Evolutionary conservation across 257 asterid genomes (phyloP), one percentile per base, ranked within the genome.

Genomic region (Solanum virginianum): DNA sequence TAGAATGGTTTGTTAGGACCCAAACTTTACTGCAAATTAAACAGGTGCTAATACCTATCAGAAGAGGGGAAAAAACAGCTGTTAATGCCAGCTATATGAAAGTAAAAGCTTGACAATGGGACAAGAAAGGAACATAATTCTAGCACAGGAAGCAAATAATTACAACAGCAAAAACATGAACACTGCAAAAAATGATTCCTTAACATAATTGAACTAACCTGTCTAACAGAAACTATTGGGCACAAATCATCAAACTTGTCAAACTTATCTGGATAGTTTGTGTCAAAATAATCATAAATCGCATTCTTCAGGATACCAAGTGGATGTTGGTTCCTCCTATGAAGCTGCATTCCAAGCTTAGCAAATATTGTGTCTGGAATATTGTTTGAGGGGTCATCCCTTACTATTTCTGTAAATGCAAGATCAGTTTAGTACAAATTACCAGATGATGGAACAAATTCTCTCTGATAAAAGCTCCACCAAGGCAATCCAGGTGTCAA

Each of bases 331-430:
- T 92, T 92, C 89, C 98, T 93, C 92, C 95, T 91, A 47, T 95
- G 99, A 82, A 95, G 97, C 91, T 95, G 99, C 97, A 94, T 86
- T 80, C 98, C 99, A 49, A 95, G 95, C 92, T 95, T 95, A 26
- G 95, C 89, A 86, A 94, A 95, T 87, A 95, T 94, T 12, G 97
- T 85, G 91, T 95, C 96, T 1, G 97, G 99, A 86, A 94, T 94
- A 88, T 95, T 95, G 89, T 95, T 95, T 59, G 98, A 89, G 5
- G 97, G 97, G 82, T 95, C 99, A 91, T 95, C 97, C 93, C 90
- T 91, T 87, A 95, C 97, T 11, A 95, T 93, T 83, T 95, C 99
- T 95, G 95, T 88, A 88, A 26, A 86, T 70, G n/a, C 13, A 83
- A 51, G 17, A 80, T 80, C 43, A 29, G 12, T 47, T 87, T 57